Base-by-base conservation (phyloP, 306 rosid genomes). In the Gleditsia sinensis region DNA sequence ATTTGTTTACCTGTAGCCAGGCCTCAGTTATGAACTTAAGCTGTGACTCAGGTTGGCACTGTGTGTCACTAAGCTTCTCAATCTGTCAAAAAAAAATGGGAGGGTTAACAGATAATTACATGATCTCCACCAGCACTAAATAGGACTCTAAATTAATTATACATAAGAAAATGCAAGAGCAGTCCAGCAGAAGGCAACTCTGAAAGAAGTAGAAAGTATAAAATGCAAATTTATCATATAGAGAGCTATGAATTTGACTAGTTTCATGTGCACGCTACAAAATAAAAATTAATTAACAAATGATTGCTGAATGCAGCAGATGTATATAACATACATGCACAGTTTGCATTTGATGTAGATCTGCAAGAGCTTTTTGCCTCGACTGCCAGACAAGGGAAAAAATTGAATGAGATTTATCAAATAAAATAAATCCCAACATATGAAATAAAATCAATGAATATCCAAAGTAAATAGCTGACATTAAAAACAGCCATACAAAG, bases 1-100 rank as follows among this genome's bases (percentile, higher is more conserved):
- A 67, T 39, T 49, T 45, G 62, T 6, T 14, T 83, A 94, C 99
- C 95, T 94, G 99, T 75, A 91, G 86, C 99, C 99, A 94, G 14
- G 99, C 97, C 78, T 94, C 99, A 6, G 93, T 92, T 36, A 94
- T 94, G 84, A 94, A 94, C 86, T 94, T 94, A 61, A 94, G 93
- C 86, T 92, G 97, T 30, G 99, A 87, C 83, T 94, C 97, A 45
- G 99, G 99, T 86, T 90, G 96, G 86, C 97, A 91, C 76, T 92
- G 99, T 51, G 75, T 80, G 82, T 94, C 96, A 48, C 97, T 92
- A 69, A 94, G 96, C 88, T 86, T 94, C 78, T 92, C 97, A 69
- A 94, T 85, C 97, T 94, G 83, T 68, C 70, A 60, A 58, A 36
- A 59, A 45, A 45, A 32, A n/a, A n/a, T n/a, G n/a, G n/a, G 43